Conservation (phyloP, 1,284 basidiomycete species). For the Termitomyces sp. region DNA sequence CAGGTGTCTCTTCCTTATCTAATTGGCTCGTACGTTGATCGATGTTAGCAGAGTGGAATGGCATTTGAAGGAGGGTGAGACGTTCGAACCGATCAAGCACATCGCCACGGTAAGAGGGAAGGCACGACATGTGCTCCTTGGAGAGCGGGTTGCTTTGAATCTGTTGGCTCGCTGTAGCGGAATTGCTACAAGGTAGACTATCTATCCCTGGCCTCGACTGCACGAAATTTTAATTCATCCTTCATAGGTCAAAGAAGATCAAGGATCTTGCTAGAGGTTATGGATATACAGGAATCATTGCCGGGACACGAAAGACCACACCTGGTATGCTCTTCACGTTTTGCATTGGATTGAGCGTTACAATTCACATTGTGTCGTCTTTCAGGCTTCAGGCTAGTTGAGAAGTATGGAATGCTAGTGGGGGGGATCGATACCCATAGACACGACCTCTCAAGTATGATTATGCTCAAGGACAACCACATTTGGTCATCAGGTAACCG, state of each 20-base stretch:
- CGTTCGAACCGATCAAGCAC: slow-evolving; percentile 77
- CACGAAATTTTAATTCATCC: slow-evolving; percentile 8
- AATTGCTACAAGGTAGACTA: slow-evolving; percentile 84
- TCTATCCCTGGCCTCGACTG: slow-evolving; percentile 1
- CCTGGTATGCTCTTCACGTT: slow-evolving; percentile 51
- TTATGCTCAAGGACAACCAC: slow-evolving; percentile 99
- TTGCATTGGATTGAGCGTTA: not conserved
- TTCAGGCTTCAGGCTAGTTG: slow-evolving; percentile 87
- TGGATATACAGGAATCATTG: slow-evolving; percentile 87
- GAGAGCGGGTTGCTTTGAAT: slow-evolving; percentile 93
- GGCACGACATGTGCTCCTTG: slow-evolving; percentile 85
- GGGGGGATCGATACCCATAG: slow-evolving; percentile 96
- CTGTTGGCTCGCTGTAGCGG: slow-evolving; percentile 93
- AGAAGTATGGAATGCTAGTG: slow-evolving; percentile 99
- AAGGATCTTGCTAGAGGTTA: slow-evolving; percentile 75
- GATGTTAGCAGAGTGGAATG: slow-evolving; percentile 74
- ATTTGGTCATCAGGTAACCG: slow-evolving; percentile 88
- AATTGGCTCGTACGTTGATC: slow-evolving; percentile 8
- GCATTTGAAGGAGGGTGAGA: slow-evolving; percentile 84
- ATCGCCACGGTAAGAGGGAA: slow-evolving; percentile 91
- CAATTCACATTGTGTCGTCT: not conserved
- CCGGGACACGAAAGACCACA: slow-evolving; percentile 96
- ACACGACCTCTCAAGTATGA: slow-evolving; percentile 97
- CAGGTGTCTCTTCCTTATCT: slow-evolving; percentile 37
- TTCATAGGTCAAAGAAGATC: slow-evolving; percentile 69